Base-by-base conservation (phyloP, 345 rosid genomes). In the Hibiscus mutabilis region DNA sequence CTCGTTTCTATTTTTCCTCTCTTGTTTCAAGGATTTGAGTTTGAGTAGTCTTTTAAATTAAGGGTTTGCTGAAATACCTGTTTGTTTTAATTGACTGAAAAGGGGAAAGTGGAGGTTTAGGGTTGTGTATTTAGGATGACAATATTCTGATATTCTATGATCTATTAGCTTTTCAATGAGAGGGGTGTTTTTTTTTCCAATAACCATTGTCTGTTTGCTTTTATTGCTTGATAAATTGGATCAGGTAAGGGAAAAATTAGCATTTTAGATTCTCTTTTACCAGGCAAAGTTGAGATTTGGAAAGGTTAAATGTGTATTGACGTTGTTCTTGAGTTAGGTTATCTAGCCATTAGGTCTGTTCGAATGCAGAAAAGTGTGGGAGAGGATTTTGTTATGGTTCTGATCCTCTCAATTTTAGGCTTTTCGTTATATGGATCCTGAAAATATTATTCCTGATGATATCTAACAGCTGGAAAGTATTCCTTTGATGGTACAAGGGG, bases 401-500 rank as follows among this genome's bases (percentile, higher is more conserved):
- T 18, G 5, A 2, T 69, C 40, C 15, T 33, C 5, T 13, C 6
- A n/a, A 11, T 12, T 71, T 22, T 62, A 61, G 63, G 12, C 53
- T 15, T 59, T 63, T 40, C 24, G 2, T 67, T 11, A 44, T 44
- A 46, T 71, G 40, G 44, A 46, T 55, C 67, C 44, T 57, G 31
- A 57, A 47, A 5, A 9, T 60, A 33, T 7, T 60, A 31, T 35
- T 27, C 24, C 60, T 79, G 63, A 70, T 84, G 67, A 63, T 67
- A 74, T 18, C 60, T 49, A 56, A 77, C 90, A 91, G 97, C 66
- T 91, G 80, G 97, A 89, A 80, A 86, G 86, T 74, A 79, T 91
- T 67, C 89, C 92, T 19, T 57, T 75, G 71, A 86, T 88, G 97
- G 92, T 88, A 21, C 89, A 87, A 87, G 91, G 97, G 72, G 86